A percentile compares a stretch with the other conserved stretches of the same genome.
phyloP scores from a whole-genome alignment of 2,329 filamentous ascomycete species.

The Claviceps fusiformis region DNA sequence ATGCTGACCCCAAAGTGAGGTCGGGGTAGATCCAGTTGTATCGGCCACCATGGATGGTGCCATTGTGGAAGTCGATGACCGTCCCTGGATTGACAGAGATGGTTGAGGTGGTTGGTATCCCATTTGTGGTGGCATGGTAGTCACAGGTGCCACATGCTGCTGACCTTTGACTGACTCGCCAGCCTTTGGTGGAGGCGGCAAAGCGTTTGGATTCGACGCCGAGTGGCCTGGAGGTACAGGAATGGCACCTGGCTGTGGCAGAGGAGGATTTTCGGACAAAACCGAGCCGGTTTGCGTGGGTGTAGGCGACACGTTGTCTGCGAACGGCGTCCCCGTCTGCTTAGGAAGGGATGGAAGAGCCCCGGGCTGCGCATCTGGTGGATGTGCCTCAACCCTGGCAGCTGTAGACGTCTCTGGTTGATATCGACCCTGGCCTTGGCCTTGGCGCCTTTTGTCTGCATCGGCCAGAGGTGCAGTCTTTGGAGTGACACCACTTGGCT shows the following conservation, averaged over 20 bases:
- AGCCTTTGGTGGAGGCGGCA: slow-evolving; percentile 39
- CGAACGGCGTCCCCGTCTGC: slow-evolving; percentile 25
- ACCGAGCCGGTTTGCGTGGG: slow-evolving; percentile 23
- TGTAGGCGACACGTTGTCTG: slow-evolving; percentile 26
- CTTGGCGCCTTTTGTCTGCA: not conserved
- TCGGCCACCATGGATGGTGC: slow-evolving; percentile 4
- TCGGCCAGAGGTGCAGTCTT: slow-evolving; percentile 20
- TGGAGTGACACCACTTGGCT: slow-evolving; percentile 35
- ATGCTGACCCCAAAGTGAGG: slow-evolving; percentile 14
- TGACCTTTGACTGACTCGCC: slow-evolving; percentile 29
- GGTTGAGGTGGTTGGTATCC: slow-evolving; percentile 31
- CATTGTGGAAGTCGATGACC: slow-evolving; percentile 29
- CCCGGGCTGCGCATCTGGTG: slow-evolving; percentile 31
- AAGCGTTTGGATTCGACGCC: slow-evolving; percentile 7
- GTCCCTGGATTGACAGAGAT: slow-evolving; percentile 28
- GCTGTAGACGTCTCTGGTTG: slow-evolving; percentile 1
- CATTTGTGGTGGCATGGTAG: slow-evolving; percentile 33
- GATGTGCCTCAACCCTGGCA: slow-evolving; percentile 16
- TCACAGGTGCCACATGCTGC: slow-evolving; percentile 15
- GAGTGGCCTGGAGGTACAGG: slow-evolving; percentile 26
- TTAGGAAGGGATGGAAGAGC: slow-evolving; percentile 29
- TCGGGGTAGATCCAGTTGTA: slow-evolving; percentile 9
- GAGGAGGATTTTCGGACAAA: slow-evolving; percentile 28
- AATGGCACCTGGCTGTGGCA: slow-evolving; percentile 44
- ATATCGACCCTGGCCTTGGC: not conserved